phyloP scores from a whole-genome alignment of 2,329 filamentous ascomycete genomes.

The Gyromitra esculenta region DNA sequence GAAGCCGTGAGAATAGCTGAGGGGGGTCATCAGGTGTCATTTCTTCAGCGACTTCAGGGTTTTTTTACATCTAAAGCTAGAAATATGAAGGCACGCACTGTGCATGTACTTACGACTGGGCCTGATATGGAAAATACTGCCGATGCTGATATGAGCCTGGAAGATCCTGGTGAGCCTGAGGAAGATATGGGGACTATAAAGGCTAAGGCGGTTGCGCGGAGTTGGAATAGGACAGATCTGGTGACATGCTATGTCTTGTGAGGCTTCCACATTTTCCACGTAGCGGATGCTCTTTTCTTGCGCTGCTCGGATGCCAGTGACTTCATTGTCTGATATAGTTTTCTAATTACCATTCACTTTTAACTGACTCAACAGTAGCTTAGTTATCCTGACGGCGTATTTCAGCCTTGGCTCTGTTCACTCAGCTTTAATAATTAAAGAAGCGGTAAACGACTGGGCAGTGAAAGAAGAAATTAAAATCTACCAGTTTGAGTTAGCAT shows the following conservation, averaged over 20 bases:
- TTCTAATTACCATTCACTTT: background rate
- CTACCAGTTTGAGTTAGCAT: slow-evolving; percentile 35
- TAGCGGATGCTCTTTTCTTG: background rate
- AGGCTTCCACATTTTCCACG: background rate
- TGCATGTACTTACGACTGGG: slow-evolving; percentile 14
- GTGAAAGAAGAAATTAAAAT: slow-evolving; percentile 35
- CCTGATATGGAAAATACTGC: background rate
- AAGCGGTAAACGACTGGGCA: slow-evolving; percentile 37
- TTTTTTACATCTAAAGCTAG: slow-evolving; percentile 10
- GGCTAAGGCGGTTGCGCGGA: slow-evolving; percentile 43
- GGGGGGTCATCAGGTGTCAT: background rate
- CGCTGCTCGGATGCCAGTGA: background rate
- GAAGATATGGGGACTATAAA: slow-evolving; percentile 45
- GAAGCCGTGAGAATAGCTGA: slow-evolving; percentile 15
- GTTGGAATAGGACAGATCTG: slow-evolving; percentile 46
- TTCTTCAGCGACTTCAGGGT: background rate
- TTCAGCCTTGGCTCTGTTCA: slow-evolving; percentile 32
- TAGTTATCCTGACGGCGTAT: slow-evolving; percentile 32
- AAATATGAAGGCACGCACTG: slow-evolving; percentile 1
- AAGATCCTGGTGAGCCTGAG: slow-evolving; percentile 17
- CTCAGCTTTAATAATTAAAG: slow-evolving; percentile 28
- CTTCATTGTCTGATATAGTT: too few relatives aligned
- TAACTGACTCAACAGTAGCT: background rate
- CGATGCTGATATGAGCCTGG: background rate
- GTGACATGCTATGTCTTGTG: slow-evolving; percentile 39